Evolutionary conservation across 1,284 basidiomycete genomes (phyloP).

Genomic region (Abortiporus biennis): DNA sequence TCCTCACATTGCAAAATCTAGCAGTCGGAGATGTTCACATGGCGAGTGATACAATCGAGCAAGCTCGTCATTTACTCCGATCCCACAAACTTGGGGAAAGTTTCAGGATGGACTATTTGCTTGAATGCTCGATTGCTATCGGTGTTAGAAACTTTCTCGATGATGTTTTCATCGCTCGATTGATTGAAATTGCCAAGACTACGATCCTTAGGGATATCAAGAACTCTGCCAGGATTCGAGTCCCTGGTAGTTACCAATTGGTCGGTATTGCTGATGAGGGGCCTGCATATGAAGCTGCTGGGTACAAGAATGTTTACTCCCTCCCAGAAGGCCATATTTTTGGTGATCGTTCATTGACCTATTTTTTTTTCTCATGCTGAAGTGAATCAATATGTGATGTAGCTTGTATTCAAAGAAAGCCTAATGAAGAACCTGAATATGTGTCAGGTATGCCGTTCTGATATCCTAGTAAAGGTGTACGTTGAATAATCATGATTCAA

Average conservation of each 20-base stretch:
- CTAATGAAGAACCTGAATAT: slow-evolving; percentile 31
- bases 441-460: slow-evolving; percentile 10
- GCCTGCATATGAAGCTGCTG: slow-evolving; percentile 44
- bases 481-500: slow-evolving; percentile 34
- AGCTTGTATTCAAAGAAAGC: slow-evolving; percentile 37
- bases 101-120: slow-evolving; percentile 27
- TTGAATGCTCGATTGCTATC: too few relatives aligned
- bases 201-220: slow-evolving; percentile 45
- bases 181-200: slow-evolving; percentile 26
- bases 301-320: slow-evolving; percentile 45
- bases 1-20: slow-evolving; percentile 43
- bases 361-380: too few relatives aligned
- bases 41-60: slow-evolving; percentile 30
- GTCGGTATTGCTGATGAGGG: slow-evolving; percentile 78
- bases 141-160: too few relatives aligned
- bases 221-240: slow-evolving; percentile 59
- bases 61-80: slow-evolving; percentile 28
- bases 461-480: slow-evolving; percentile 38
- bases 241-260: slow-evolving; percentile 57
- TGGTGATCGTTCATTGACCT: slow-evolving; percentile 39
- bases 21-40: slow-evolving; percentile 45
- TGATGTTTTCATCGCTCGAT: slow-evolving; percentile 49
- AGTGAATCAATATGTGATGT: too few relatives aligned
- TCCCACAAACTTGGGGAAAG: slow-evolving; percentile 26
- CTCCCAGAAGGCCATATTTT: slow-evolving; percentile 52